Conservation (phyloP, 2,329 filamentous ascomycete species). For the Aureobasidium pullulans region DNA sequence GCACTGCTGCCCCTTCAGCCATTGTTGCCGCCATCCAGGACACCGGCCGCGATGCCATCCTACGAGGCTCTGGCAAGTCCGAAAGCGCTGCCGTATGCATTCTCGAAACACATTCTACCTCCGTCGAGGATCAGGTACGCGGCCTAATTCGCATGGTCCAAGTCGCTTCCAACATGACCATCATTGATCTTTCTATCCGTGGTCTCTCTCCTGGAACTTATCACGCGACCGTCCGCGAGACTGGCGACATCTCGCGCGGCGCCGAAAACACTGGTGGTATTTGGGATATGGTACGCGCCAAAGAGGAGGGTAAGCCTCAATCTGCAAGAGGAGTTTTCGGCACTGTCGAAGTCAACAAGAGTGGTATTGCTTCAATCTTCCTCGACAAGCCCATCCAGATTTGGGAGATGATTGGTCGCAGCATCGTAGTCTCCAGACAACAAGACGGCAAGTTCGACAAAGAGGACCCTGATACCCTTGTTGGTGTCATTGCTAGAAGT, state of each 20-base stretch:
- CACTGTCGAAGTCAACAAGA: slow-evolving; percentile 63
- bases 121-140: slow-evolving; percentile 61
- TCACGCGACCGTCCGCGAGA: slow-evolving; percentile 74
- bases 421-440: slow-evolving; percentile 75
- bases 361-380: slow-evolving; percentile 73
- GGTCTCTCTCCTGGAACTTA: slow-evolving; percentile 78
- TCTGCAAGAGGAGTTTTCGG: slow-evolving; percentile 61
- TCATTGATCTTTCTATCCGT: slow-evolving; percentile 80
- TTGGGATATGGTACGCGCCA: slow-evolving; percentile 55
- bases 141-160: slow-evolving; percentile 92
- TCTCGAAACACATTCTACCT: slow-evolving; percentile 69
- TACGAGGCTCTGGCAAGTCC: slow-evolving; percentile 78
- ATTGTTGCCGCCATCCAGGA: slow-evolving; percentile 84
- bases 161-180: slow-evolving; percentile 66
- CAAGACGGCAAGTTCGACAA: slow-evolving; percentile 48
- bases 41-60: slow-evolving; percentile 87
- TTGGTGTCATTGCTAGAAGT: slow-evolving; percentile 89
- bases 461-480: slow-evolving; percentile 78
- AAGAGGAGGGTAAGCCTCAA: slow-evolving; percentile 33
- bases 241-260: slow-evolving; percentile 78
- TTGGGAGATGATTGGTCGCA: slow-evolving; percentile 93
- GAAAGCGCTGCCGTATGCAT: slow-evolving; percentile 96
- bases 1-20: slow-evolving; percentile 81
- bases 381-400: slow-evolving; percentile 76
- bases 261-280: slow-evolving; percentile 75